Evolutionary conservation across 345 rosid species (phyloP), one percentile per base, ranked within the genome.

Genomic region (rapeseed (Brassica napus)): DNA sequence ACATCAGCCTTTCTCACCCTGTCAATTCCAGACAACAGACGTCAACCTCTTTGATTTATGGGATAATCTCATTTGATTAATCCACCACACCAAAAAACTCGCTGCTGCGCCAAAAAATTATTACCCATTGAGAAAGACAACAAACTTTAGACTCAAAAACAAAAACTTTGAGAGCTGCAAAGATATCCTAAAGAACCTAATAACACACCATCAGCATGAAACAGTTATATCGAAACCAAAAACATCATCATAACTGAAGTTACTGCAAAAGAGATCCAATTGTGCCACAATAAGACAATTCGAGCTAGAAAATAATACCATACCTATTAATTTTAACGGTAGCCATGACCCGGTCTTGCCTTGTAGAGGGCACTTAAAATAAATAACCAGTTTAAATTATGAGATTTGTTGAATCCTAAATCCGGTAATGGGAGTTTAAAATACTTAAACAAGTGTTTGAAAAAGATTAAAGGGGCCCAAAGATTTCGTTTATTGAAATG

Each of bases 21-120:
- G 81, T 92, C 95, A 73, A 92, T 94, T 89, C 97, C 97, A 92
- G 5, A 92, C 97, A 58, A 94, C 88, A 78, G 97, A 94, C 47
- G 98, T 92, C 78, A 92, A 84, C 79, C 95, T 87, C 87, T 92
- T 94, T 1, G 92, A 89, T 79, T 94, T 91, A 87, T 94, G 93
- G 58, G 34, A 84, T 70, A 12, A 86, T 68, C 72, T 92, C 94
- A 73, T 68, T 88, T 68, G 90, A 66, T 69, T 85, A 86, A 83
- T 94, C 98, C 98, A 92, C 92, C 82, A 68, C 84, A 86, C 11
- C 47, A 9, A 9, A 8, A 35, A 57, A 18, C 52, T 21, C 23
- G 23, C 23, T 21, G 23, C 23, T 21, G 23, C 23, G 23, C 23
- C 23, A 21, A 21, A 58, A 67, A 24, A 61, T 10, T 44, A 31